These are phyloP conservation scores for Trichoderma sp. DNA, from an alignment of 2,329 filamentous ascomycete species.

Conservation along the genomic window DNA sequence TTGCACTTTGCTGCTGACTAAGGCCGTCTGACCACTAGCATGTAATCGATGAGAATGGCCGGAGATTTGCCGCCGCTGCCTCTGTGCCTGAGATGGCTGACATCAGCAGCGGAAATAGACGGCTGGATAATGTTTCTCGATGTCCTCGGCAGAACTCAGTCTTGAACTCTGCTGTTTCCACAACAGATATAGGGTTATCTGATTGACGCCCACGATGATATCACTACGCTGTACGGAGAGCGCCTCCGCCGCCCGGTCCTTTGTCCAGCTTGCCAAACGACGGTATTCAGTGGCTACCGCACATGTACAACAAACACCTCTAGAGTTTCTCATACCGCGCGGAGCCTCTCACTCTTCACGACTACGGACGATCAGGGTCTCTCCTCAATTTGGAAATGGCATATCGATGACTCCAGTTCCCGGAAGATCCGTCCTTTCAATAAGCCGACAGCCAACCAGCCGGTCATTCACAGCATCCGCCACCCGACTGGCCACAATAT, in stretches of 20 bases:
- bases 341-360: constrained; percentile 24
- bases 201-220: constrained; percentile 33
- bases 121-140: constrained; percentile 1
- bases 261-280: constrained; percentile 44
- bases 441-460: constrained; percentile 4
- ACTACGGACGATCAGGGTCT: neutral
- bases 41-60: neutral
- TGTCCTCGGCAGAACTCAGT: constrained; percentile 5
- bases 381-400: neutral
- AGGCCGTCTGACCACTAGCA: neutral
- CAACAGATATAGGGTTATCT: constrained; percentile 14
- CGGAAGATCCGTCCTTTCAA: neutral
- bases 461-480: constrained; percentile 43
- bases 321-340: constrained; percentile 45
- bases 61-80: neutral
- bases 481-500: constrained; percentile 45
- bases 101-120: constrained; percentile 18
- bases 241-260: constrained; percentile 41
- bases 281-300: constrained; percentile 33
- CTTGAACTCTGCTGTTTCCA: neutral
- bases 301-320: constrained; percentile 31
- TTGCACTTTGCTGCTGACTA: neutral
- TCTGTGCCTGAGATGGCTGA: neutral
- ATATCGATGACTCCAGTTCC: neutral
- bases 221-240: constrained; percentile 42